These are phyloP conservation scores for Ophiostoma piceae DNA, from an alignment of 2,329 filamentous ascomycete genomes.

Conservation along the genomic window DNA sequence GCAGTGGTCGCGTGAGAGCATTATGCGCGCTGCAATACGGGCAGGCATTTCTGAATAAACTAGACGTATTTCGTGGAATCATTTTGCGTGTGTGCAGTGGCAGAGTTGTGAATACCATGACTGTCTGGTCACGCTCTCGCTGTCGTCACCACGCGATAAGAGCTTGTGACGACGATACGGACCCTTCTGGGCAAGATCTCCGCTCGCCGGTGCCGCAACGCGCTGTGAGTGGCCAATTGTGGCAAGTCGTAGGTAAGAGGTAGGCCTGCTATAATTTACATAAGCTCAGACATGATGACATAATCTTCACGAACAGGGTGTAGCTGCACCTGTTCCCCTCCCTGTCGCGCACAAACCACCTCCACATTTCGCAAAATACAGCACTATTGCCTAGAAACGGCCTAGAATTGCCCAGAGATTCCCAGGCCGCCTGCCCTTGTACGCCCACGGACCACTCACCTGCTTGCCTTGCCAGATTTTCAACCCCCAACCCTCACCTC, in stretches of 20 bases:
- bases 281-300: not conserved
- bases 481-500: not conserved
- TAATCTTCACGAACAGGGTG: not conserved
- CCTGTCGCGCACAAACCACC: not conserved
- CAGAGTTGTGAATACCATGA: not conserved
- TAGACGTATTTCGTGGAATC: not conserved
- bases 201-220: not conserved
- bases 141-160: conserved; percentile 5
- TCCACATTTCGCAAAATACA: conserved; percentile 12
- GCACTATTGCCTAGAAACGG: not conserved
- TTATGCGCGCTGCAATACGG: conserved; percentile 8
- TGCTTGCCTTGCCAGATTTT: conserved; percentile 10
- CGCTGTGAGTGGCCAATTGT: not conserved
- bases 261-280: not conserved
- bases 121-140: not conserved
- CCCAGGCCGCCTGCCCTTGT: not conserved
- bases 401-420: not conserved
- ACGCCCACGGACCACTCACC: not conserved
- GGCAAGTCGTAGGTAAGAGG: not conserved
- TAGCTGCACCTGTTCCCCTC: conserved; percentile 2
- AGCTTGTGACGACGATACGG: not conserved
- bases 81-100: not conserved
- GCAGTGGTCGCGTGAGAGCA: not conserved
- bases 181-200: conserved; percentile 1
- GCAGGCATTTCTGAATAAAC: not conserved